Conservation (phyloP, 495 filamentous ascomycete species). For the Massariosphaeria phaeospora region DNA sequence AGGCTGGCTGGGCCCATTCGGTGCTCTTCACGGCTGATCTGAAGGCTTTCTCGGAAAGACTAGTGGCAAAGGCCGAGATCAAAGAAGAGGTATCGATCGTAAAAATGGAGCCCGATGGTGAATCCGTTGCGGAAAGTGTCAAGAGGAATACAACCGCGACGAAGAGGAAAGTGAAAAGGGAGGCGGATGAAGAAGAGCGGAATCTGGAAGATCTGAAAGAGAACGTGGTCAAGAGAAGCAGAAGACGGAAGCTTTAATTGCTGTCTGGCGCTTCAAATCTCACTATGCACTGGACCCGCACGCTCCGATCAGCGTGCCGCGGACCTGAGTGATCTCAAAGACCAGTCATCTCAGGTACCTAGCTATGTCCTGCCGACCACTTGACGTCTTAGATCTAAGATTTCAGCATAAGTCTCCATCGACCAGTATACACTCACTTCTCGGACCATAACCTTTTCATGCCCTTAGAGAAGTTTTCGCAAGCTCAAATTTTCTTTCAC, state of each 20-base stretch:
- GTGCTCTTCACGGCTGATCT: constrained; percentile 95
- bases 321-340: too few relatives aligned
- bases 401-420: too few relatives aligned
- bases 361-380: too few relatives aligned
- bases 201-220: constrained; percentile 32
- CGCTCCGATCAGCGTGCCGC: too few relatives aligned
- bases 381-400: too few relatives aligned
- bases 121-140: constrained; percentile 26
- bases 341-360: too few relatives aligned
- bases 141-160: constrained; percentile 25
- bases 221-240: constrained; percentile 23
- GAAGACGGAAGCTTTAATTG: constrained; percentile 8
- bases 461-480: too few relatives aligned
- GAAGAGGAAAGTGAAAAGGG: constrained; percentile 39
- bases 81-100: constrained; percentile 40
- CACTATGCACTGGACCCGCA: too few relatives aligned
- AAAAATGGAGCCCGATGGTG: constrained; percentile 33
- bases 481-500: too few relatives aligned
- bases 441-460: too few relatives aligned
- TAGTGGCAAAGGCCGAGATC: constrained; percentile 50
- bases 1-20: constrained; percentile 96
- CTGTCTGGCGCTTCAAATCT: too few relatives aligned
- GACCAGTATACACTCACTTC: too few relatives aligned
- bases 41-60: constrained; percentile 68
- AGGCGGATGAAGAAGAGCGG: constrained; percentile 35